Percentiles rank a stretch among this genome's conserved stretches.
phyloP scores from a whole-genome alignment of 805 yeast genomes.

The Groenewaldozyma salmanticensis region DNA sequence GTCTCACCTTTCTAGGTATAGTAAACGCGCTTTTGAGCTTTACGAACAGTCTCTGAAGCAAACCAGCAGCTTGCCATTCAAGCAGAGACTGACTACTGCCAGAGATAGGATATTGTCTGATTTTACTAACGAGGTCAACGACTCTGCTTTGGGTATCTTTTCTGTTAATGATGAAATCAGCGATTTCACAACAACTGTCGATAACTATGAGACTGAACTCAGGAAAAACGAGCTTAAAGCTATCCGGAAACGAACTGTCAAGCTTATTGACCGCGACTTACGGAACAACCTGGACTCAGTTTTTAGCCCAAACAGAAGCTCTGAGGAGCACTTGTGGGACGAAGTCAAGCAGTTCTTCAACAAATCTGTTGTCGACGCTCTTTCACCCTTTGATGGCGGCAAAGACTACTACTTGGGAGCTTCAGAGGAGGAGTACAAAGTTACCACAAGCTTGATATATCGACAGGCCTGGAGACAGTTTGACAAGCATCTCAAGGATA shows the following conservation, averaged over 20 bases:
- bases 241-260: constrained; percentile 28
- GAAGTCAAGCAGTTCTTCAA: constrained; percentile 38
- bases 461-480: constrained; percentile 58
- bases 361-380: constrained; percentile 22
- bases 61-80: not conserved
- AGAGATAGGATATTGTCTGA: not conserved
- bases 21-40: not conserved
- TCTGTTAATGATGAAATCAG: constrained; percentile 17
- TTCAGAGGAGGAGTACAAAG: constrained; percentile 31
- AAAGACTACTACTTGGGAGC: constrained; percentile 62
- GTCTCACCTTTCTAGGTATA: constrained; percentile 25
- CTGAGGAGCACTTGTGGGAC: constrained; percentile 43
- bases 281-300: constrained; percentile 38
- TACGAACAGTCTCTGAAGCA: not conserved
- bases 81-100: not conserved
- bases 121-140: not conserved
- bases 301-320: constrained; percentile 40
- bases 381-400: constrained; percentile 22
- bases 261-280: constrained; percentile 16
- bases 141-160: constrained; percentile 26
- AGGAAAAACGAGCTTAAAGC: constrained; percentile 33
- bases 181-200: constrained; percentile 26
- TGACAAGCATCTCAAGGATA: constrained; percentile 48
- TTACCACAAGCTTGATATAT: constrained; percentile 36
- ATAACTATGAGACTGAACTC: constrained; percentile 25